phyloP scores from a whole-genome alignment of 495 filamentous ascomycete species.

The Paragyromitra xinjiangensis region DNA sequence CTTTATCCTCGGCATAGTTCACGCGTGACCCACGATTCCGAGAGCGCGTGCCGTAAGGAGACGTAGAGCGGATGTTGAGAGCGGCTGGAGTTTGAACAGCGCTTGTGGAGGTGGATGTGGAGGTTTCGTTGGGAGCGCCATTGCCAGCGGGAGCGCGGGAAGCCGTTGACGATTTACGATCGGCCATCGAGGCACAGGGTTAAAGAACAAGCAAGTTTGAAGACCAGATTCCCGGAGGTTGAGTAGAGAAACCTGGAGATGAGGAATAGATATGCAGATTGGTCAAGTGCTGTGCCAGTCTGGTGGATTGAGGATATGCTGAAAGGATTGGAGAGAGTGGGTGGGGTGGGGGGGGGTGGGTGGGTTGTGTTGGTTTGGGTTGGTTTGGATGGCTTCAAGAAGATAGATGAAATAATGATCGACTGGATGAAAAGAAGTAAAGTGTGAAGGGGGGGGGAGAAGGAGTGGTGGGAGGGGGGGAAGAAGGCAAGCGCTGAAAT shows the following conservation, averaged over 20 bases:
- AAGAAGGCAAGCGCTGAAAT: slow-evolving; percentile 37
- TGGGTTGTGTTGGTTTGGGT: background rate
- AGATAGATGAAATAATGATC: slow-evolving; percentile 43
- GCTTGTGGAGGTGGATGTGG: slow-evolving; percentile 26
- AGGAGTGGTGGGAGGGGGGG: slow-evolving; percentile 8
- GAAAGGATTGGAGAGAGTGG: slow-evolving; percentile 21
- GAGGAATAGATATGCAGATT: slow-evolving; percentile 26
- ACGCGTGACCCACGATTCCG: slow-evolving; percentile 86
- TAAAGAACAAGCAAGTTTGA: slow-evolving; percentile 35
- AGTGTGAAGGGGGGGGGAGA: slow-evolving; percentile 13
- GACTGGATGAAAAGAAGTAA: slow-evolving; percentile 42
- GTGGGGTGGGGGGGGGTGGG: slow-evolving; percentile 3
- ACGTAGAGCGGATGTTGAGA: slow-evolving; percentile 59
- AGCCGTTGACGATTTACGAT: slow-evolving; percentile 55
- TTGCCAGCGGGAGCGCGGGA: slow-evolving; percentile 56
- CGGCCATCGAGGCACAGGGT: slow-evolving; percentile 52
- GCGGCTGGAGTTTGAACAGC: slow-evolving; percentile 36
- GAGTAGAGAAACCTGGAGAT: slow-evolving; percentile 26
- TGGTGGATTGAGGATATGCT: slow-evolving; percentile 33
- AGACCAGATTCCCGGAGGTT: slow-evolving; percentile 30
- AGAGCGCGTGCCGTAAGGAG: slow-evolving; percentile 94
- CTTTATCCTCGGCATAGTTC: slow-evolving; percentile 97
- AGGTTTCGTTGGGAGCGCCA: slow-evolving; percentile 50
- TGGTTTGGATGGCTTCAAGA: slow-evolving; percentile 13
- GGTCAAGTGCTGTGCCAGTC: slow-evolving; percentile 32